Conservation (phyloP, 108 stramenopile species). For the Stephanodiscus triporus region DNA sequence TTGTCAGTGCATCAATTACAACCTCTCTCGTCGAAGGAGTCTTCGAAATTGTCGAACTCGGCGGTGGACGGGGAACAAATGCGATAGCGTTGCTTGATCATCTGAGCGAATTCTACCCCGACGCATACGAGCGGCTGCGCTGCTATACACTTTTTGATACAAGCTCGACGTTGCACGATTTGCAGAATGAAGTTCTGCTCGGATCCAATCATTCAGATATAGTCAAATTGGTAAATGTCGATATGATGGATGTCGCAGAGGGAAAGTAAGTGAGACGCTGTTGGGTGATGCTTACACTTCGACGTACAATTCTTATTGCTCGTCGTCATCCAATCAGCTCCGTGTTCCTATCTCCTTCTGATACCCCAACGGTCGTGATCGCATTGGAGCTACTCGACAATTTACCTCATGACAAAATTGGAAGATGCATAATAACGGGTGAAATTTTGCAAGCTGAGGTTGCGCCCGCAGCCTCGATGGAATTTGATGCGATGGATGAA, state of each 20-base stretch:
- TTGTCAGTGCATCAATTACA: conserved; percentile 48
- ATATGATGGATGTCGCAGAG: conserved; percentile 80
- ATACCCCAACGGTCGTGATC: conserved; percentile 64
- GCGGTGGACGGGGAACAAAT: conserved; percentile 85
- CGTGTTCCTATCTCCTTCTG: conserved; percentile 44
- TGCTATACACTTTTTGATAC: conserved; percentile 80
- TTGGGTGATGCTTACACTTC: background rate
- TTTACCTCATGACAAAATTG: conserved; percentile 84
- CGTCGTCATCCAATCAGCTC: conserved; percentile 13
- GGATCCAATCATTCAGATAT: conserved; percentile 55
- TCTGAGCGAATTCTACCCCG: conserved; percentile 48
- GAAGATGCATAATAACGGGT: conserved; percentile 40
- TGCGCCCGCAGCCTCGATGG: background rate
- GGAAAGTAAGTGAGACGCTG: conserved; percentile 41
- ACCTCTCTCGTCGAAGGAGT: conserved; percentile 11
- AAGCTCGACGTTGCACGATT: conserved; percentile 68
- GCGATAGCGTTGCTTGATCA: conserved; percentile 68
- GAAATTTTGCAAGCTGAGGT: conserved; percentile 70
- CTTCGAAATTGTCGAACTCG: conserved; percentile 77
- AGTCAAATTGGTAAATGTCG: conserved; percentile 58
- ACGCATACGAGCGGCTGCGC: conserved; percentile 57
- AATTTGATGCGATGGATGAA: background rate
- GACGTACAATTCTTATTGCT: background rate
- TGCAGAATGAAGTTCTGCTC: conserved; percentile 56
- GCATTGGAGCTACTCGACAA: conserved; percentile 85